Base-by-base conservation (phyloP, 2,329 filamentous ascomycete genomes). In the Salinomyces thailandicus region DNA sequence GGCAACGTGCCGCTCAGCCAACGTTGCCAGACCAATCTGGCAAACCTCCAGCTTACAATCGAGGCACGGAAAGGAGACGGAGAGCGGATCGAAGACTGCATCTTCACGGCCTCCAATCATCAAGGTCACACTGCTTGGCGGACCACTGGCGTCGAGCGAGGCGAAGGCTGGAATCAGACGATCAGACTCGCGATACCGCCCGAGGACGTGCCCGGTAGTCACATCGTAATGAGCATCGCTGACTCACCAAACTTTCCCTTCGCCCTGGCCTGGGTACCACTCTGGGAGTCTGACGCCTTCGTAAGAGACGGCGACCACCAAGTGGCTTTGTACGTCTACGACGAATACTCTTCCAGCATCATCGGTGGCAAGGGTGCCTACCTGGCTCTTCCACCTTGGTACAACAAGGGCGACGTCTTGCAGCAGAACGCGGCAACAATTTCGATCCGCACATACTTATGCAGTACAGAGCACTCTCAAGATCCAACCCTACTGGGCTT, bases 391-490 rank as follows among this genome's bases (percentile, higher is more conserved):
- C 82, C 85, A 0, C 96, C 87, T 67, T 81, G 70, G 81, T 49
- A 73, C 79, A 53, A 70, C 80, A 81, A 49, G 84, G 80, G 46
- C 83, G 78, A 55, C 12, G 69, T 86, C 2, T 85, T 81, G 4
- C 85, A 84, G 0, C 79, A 83, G 3, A 72, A 93, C 47, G 85
- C 89, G 3, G 75, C 77, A 7, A 46, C 40, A n/a, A 62, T 98
- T 20, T 75, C 77, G 9, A 64, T 93, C 8, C 75, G 83, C 41
- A 93, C 87, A 0, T 93, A 85, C 51, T 74, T 98, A 5, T 95
- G 87, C 69, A 96, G 91, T 62, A 98, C 91, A 0, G 76, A 79
- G 41, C 93, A 93, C 55, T 95, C 89, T 0, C 91, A 98, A 56
- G 87, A 98, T 55, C 81, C 87, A 38, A 76, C 81, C 12, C 73